phyloP scores from a whole-genome alignment of 2,329 filamentous ascomycete genomes.

The Fusarium devonianum region DNA sequence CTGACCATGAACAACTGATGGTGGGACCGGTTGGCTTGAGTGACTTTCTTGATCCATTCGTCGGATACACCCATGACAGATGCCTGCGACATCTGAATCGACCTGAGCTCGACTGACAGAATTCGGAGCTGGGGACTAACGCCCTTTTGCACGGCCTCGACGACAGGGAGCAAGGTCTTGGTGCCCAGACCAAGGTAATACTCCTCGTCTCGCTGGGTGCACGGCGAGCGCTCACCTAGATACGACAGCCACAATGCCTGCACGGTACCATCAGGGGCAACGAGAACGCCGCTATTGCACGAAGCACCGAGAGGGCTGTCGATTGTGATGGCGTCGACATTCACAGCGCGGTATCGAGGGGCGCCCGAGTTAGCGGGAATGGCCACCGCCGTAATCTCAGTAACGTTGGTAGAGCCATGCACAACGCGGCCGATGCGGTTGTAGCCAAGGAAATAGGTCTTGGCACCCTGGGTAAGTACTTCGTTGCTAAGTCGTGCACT shows the following conservation, averaged over 20 bases:
- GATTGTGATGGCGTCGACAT: conserved; percentile 95
- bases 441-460: conserved; percentile 97
- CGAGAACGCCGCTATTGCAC: conserved; percentile 91
- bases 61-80: conserved; percentile 97
- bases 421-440: conserved; percentile 95
- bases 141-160: conserved; percentile 83
- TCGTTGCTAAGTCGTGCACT: conserved; percentile 83
- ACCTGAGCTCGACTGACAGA: conserved; percentile 90
- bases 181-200: conserved; percentile 94
- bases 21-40: conserved; percentile 85
- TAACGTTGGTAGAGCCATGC: conserved; percentile 91
- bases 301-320: conserved; percentile 91
- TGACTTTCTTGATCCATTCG: conserved; percentile 92
- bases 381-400: conserved; percentile 95
- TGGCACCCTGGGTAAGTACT: conserved; percentile 88
- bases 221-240: conserved; percentile 83
- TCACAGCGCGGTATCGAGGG: conserved; percentile 91
- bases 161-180: conserved; percentile 86
- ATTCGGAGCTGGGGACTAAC: conserved; percentile 84
- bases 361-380: conserved; percentile 94
- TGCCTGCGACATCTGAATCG: conserved; percentile 96
- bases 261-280: conserved; percentile 88
- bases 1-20: conserved; percentile 99
- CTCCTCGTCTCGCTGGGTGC: conserved; percentile 87
- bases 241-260: conserved; percentile 98